Evolutionary conservation across 768 basidiomycete genomes (phyloP).

Genomic region (Astraeus odoratus): DNA sequence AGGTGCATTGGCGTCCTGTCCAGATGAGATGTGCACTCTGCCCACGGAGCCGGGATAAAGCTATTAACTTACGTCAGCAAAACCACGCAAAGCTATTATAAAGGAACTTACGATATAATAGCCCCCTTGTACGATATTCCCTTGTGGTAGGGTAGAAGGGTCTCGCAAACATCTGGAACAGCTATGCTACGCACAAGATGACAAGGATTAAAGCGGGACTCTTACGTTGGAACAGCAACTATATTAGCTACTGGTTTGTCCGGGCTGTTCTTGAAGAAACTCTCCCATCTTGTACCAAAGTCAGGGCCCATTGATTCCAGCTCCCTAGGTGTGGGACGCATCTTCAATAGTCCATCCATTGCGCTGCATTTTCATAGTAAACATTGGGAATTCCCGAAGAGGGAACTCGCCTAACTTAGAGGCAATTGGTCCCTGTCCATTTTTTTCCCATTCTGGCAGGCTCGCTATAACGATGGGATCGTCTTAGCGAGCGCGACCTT

Average conservation of each 20-base stretch:
- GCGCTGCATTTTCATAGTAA: conserved; percentile 7
- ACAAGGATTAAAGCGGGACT: neutral
- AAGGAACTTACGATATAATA: conserved; percentile 31
- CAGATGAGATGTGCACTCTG: conserved; percentile 40
- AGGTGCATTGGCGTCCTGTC: conserved; percentile 33
- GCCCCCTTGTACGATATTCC: conserved; percentile 22
- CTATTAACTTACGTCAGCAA: conserved; percentile 10
- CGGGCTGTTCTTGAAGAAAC: conserved; percentile 8
- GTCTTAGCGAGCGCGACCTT: conserved; percentile 4
- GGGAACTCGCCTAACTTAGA: conserved; percentile 37
- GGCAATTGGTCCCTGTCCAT: conserved; percentile 40
- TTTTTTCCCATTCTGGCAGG: conserved; percentile 22
- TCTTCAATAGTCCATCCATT: conserved; percentile 14
- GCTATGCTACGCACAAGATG: neutral
- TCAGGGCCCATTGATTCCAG: conserved; percentile 14
- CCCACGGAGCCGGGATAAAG: conserved; percentile 43
- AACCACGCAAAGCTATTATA: neutral
- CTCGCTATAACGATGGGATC: conserved; percentile 7
- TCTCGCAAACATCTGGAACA: conserved; percentile 21
- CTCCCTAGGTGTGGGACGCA: conserved; percentile 18
- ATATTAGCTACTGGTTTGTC: conserved; percentile 16
- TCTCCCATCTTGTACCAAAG: conserved; percentile 16
- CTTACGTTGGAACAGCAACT: neutral
- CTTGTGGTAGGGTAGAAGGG: conserved; percentile 8
- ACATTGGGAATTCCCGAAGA: neutral